Evolutionary conservation across 1,284 basidiomycete species (phyloP).

Genomic region (Laetiporus sulphureus): DNA sequence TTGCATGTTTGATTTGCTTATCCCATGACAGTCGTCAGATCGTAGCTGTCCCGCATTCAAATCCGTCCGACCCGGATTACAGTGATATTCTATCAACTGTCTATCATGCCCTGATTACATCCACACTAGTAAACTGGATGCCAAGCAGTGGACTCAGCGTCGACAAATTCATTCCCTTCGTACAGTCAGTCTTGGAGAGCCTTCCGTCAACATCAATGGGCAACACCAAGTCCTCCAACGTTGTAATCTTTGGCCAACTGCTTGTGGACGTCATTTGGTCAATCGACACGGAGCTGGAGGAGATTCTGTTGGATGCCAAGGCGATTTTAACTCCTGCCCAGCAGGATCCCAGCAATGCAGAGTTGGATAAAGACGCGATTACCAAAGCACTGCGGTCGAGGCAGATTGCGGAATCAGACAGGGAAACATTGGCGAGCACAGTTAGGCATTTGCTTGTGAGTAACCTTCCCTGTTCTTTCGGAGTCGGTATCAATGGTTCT

Average conservation of each 20-base stretch:
- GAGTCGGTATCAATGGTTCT: conserved; percentile 1
- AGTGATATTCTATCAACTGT: conserved; percentile 51
- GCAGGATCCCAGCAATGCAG: conserved; percentile 12
- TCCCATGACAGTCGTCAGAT: conserved; percentile 43
- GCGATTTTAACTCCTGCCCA: conserved; percentile 22
- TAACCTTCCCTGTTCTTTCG: conserved; percentile 9
- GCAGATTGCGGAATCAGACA: conserved; percentile 52
- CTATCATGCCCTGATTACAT: conserved; percentile 58
- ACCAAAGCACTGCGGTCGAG: conserved; percentile 39
- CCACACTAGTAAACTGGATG: conserved; percentile 52
- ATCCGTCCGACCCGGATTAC: conserved; percentile 43
- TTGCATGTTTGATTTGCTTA: too few species aligned
- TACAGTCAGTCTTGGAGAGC: conserved; percentile 49
- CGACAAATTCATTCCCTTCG: conserved; percentile 49
- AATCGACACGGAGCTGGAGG: conserved; percentile 69
- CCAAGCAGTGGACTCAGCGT: conserved; percentile 38
- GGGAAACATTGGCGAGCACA: conserved; percentile 48
- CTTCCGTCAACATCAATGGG: conserved; percentile 59
- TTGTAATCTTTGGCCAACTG: conserved; percentile 50
- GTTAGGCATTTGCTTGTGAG: conserved; percentile 64
- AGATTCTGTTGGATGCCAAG: conserved; percentile 54
- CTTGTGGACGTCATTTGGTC: conserved; percentile 78
- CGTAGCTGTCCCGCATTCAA: conserved; percentile 49
- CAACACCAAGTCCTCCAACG: conserved; percentile 32
- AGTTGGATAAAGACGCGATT: conserved; percentile 17